Base-by-base conservation (phyloP, 331 rosid genomes). In the Cucumis variabilis region DNA sequence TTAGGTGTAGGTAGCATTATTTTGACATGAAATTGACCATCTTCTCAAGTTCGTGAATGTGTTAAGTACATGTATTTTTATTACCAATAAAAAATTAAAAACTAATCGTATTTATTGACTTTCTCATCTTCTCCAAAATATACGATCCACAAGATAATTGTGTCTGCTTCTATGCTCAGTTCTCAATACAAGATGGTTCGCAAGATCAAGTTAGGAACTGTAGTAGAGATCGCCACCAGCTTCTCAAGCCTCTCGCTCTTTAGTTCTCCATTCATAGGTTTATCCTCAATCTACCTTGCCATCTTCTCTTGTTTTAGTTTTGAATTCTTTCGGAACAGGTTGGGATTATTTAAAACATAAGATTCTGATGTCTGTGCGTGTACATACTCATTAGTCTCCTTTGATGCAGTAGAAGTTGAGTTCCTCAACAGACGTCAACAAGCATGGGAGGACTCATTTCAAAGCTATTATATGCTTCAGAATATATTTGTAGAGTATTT, bases 401-500 rank as follows among this genome's bases (percentile, higher is more conserved):
- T 46, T 12, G 88, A 67, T 91, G 90, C 89, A 90, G 96, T 84
- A 89, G 99, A 97, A 88, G 76, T 89, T 92, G 97, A 97, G 51
- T 97, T 97, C 88, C 89, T 94, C 76, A 92, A 91, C 86, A 92
- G 90, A 76, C 95, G 99, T 16, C 99, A 92, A 72, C 81, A 81
- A 53, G 91, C 92, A 11, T 97, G 99, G 99, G 99, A 94, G 89
- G 97, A 96, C 69, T 94, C 99, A 86, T 96, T 97, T 83, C 93
- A 91, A 23, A 90, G 95, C 70, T 97, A 97, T 89, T 96, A 93
- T 91, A 90, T 90, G 96, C 93, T 97, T 87, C 96, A 98, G 30
- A 92, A 92, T 81, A 94, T 86, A 51, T 85, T 44, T 97, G 98
- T 84, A 90, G 93, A 89, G 91, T 97, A n/a, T 76, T 97, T 97